phyloP scores from a whole-genome alignment of 768 basidiomycete genomes.

The Pulveroboletus frians region DNA sequence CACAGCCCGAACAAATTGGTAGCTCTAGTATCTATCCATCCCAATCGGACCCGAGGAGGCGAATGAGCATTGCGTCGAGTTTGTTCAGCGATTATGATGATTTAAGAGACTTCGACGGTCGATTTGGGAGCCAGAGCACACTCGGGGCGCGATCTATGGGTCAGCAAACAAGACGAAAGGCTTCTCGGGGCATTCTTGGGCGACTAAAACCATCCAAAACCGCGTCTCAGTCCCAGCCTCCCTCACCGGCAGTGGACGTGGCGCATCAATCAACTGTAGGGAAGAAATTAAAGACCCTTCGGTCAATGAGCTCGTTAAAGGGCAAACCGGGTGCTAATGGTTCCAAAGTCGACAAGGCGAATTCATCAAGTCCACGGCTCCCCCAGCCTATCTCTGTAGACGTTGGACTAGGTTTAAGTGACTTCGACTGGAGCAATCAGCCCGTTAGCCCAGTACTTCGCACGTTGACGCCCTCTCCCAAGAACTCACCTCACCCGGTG shows the following conservation, averaged over 20 bases:
- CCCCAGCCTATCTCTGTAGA: slow-evolving; percentile 54
- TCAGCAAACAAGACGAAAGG: slow-evolving; percentile 47
- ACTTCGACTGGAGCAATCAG: slow-evolving; percentile 46
- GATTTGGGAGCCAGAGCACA: slow-evolving; percentile 78
- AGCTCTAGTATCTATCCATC: slow-evolving; percentile 26
- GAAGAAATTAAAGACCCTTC: slow-evolving; percentile 65
- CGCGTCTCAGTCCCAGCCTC: slow-evolving; percentile 40
- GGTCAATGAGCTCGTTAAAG: slow-evolving; percentile 79
- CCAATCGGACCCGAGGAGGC: slow-evolving; percentile 39
- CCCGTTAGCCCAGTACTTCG: slow-evolving; percentile 12
- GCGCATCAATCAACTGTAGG: slow-evolving; percentile 29
- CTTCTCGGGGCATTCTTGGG: slow-evolving; percentile 64
- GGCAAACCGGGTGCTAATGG: slow-evolving; percentile 35
- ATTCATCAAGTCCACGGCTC: slow-evolving; percentile 45
- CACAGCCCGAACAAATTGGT: slow-evolving; percentile 18
- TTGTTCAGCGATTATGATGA: slow-evolving; percentile 86
- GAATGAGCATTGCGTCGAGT: slow-evolving; percentile 70
- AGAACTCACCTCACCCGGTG: slow-evolving; percentile 14
- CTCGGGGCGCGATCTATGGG: slow-evolving; percentile 43
- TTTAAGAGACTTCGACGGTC: slow-evolving; percentile 78
- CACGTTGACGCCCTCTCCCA: slow-evolving; percentile 17
- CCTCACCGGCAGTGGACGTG: slow-evolving; percentile 39
- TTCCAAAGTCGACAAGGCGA: slow-evolving; percentile 33
- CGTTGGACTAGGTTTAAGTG: slow-evolving; percentile 50
- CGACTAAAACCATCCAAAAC: slow-evolving; percentile 48